Conservation (phyloP, 306 rosid genomes). For the Citrullus mucosospermus region DNA sequence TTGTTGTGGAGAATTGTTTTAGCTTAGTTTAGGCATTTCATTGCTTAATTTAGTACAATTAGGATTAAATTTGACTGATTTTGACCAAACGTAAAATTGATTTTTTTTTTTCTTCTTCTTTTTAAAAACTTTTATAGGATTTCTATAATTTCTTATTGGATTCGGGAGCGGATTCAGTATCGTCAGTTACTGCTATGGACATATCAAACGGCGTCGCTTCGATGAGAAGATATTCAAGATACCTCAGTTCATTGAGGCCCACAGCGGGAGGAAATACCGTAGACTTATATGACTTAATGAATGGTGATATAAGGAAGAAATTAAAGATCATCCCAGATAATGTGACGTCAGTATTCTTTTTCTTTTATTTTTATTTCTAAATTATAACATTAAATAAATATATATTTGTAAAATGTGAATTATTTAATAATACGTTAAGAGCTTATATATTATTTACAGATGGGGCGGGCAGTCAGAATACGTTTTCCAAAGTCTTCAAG, state of each 20-base stretch:
- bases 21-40: no score
- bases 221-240: slow-evolving; percentile 40
- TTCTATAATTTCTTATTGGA: slow-evolving; percentile 69
- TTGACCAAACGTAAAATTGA: no score
- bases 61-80: no score
- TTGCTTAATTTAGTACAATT: no score
- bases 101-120: no score
- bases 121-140: slow-evolving; percentile 18
- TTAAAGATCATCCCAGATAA: slow-evolving; percentile 58
- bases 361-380: neutral
- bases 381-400: neutral
- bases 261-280: slow-evolving; percentile 24
- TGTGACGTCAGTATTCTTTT: slow-evolving; percentile 19
- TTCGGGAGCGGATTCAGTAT: slow-evolving; percentile 20
- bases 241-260: slow-evolving; percentile 36
- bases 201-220: slow-evolving; percentile 12
- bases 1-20: no score
- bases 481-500: slow-evolving; percentile 28
- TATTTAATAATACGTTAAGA: no score
- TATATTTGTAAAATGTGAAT: neutral
- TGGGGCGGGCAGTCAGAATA: slow-evolving; percentile 50
- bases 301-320: slow-evolving; percentile 60
- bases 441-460: slow-evolving; percentile 17
- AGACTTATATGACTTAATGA: slow-evolving; percentile 34
- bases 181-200: slow-evolving; percentile 18